Percentiles rank a stretch among this genome's conserved stretches.
These are phyloP conservation scores for Amaranthus cruentus DNA, from an alignment of 148 eudicot genomes.

Conservation along the genomic window DNA sequence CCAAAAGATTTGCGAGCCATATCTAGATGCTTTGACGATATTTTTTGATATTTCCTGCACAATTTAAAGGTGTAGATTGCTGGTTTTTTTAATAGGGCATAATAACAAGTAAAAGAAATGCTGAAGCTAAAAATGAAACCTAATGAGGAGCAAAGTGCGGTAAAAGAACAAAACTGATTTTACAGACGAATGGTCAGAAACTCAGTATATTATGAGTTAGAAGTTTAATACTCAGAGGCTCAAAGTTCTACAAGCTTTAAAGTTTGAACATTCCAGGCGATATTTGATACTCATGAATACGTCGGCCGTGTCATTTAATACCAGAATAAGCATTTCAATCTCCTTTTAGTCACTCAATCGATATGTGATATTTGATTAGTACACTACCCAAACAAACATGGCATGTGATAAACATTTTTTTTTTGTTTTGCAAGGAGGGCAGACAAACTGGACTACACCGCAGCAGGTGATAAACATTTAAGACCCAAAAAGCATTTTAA, in stretches of 20 bases:
- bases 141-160: background rate
- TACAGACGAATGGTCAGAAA: background rate
- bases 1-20: constrained; percentile 95
- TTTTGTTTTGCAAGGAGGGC: too few relatives aligned
- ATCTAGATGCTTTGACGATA: constrained; percentile 60
- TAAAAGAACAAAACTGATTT: too few relatives aligned
- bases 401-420: too few relatives aligned
- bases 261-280: background rate
- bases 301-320: constrained; percentile 1
- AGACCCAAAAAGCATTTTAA: background rate
- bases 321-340: background rate
- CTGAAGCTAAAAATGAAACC: constrained; percentile 5
- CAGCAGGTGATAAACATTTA: background rate
- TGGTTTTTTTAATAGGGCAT: background rate
- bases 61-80: constrained; percentile 1
- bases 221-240: background rate
- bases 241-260: too few relatives aligned
- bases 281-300: background rate
- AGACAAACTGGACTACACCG: too few relatives aligned
- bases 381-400: too few relatives aligned
- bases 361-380: too few relatives aligned
- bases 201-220: background rate
- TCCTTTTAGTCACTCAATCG: background rate
- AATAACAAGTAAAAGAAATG: background rate
- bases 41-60: constrained; percentile 61